Evolutionary conservation across 306 rosid species (phyloP), one percentile per base, ranked within the genome.

Genomic region (Arachis hypogaea): DNA sequence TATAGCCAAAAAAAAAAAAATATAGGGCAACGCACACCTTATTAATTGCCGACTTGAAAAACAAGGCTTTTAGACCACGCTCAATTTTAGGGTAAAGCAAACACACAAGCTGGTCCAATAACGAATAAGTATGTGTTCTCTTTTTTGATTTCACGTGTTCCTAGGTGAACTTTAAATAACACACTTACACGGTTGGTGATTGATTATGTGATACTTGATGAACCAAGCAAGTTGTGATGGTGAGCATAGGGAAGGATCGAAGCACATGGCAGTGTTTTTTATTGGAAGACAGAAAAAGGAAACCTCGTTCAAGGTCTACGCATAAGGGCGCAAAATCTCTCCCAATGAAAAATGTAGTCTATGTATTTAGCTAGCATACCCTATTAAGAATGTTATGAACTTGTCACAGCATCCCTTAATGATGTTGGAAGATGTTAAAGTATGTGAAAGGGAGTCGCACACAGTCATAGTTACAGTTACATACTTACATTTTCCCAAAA

Each of bases 81-180:
- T 16, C 73, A 43, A 59, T 71, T 66, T 47, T 22, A 64, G 28
- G 61, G 68, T 30, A 40, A 63, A 46, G 59, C 43, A 64, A 52
- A 64, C 60, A 74, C 69, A 52, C 22, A 12, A 74, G 57, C 79
- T 78, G 87, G 85, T 84, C 85, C 80, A 57, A 42, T 16, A 51
- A 6, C 64, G 62, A 75, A 75, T 55, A 57, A 28, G 62, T 41
- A 77, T 66, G 83, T 71, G 73, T 77, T 58, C 16, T 58, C 52
- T 22, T 22, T 22, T 22, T 22, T 22, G 1, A 22, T 22, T 22
- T 22, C 28, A 22, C 28, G 28, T 22, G 28, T 22, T 22, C 28
- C 28, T 22, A 22, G 28, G 28, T 22, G 28, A 22, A 1, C 28
- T 22, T 22, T 22, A 22, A 22, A 22, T 22, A 22, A 22, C 28